These are phyloP conservation scores for Adansonia grandidieri DNA, from an alignment of 441 rosid species.

Conservation along the genomic window DNA sequence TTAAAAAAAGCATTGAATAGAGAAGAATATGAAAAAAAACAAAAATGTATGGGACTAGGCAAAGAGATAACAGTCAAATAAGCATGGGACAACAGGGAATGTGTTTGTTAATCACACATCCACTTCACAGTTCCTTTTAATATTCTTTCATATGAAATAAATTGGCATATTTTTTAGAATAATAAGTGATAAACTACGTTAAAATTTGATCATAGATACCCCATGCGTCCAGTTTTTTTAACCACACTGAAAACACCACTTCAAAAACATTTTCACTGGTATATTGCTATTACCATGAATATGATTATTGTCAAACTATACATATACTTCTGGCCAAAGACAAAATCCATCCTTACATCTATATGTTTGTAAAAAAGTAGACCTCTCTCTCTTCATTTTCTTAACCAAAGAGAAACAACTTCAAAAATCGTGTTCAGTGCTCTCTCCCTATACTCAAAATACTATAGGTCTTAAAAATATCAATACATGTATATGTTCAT, in stretches of 20 bases:
- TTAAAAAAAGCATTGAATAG: background rate
- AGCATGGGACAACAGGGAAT: background rate
- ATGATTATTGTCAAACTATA: background rate
- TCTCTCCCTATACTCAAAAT: background rate
- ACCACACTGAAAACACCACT: background rate
- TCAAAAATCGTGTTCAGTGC: background rate
- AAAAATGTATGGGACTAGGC: background rate
- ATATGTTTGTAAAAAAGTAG: background rate
- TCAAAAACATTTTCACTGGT: background rate
- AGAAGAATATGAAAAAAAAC: background rate
- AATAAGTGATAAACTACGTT: background rate
- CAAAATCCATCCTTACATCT: background rate
- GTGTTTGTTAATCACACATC: background rate
- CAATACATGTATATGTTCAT: background rate
- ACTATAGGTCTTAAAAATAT: background rate
- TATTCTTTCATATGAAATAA: background rate
- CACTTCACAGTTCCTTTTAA: background rate
- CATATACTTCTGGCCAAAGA: background rate
- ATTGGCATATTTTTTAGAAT: background rate
- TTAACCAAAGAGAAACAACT: background rate
- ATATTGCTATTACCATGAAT: background rate
- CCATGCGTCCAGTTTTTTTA: background rate
- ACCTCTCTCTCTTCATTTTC: background rate
- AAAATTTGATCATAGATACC: background rate
- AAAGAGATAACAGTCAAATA: background rate